phyloP scores from a whole-genome alignment of 2,329 filamentous ascomycete species.

The Alternaria sp. region DNA sequence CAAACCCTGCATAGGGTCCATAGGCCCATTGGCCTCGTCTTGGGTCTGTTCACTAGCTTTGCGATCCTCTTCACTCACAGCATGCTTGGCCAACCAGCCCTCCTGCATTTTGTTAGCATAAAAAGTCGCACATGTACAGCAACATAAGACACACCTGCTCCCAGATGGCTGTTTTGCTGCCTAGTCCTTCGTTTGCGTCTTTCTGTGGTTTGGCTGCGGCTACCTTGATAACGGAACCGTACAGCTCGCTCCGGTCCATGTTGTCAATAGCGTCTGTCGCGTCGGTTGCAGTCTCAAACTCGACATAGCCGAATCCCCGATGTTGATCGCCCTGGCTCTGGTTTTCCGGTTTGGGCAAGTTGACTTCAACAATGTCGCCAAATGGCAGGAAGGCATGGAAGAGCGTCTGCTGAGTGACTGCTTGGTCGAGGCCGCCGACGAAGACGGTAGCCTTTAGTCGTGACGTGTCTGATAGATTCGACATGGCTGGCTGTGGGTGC shows the following conservation, averaged over 20 bases:
- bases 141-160: constrained; percentile 75
- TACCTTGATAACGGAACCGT: constrained; percentile 90
- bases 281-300: constrained; percentile 86
- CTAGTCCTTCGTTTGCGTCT: constrained; percentile 83
- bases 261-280: constrained; percentile 97
- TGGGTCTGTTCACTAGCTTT: constrained; percentile 65
- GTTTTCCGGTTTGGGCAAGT: constrained; percentile 85
- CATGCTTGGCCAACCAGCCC: constrained; percentile 89
- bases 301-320: constrained; percentile 94
- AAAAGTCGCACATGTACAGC: background rate
- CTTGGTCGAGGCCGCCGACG: constrained; percentile 84
- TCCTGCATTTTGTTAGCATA: constrained; percentile 66
- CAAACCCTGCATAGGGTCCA: constrained; percentile 94
- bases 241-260: constrained; percentile 97
- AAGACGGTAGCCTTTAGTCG: constrained; percentile 92
- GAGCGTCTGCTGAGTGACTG: constrained; percentile 77
- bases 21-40: constrained; percentile 62
- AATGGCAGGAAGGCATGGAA: constrained; percentile 96
- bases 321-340: constrained; percentile 81
- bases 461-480: constrained; percentile 78
- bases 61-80: constrained; percentile 81
- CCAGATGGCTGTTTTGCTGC: constrained; percentile 95
- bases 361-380: constrained; percentile 91
- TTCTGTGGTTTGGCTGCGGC: constrained; percentile 92
- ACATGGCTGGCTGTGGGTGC: constrained; percentile 19